Evolutionary conservation across 129 eudicot genomes (phyloP).

Genomic region (Calendula officinalis): DNA sequence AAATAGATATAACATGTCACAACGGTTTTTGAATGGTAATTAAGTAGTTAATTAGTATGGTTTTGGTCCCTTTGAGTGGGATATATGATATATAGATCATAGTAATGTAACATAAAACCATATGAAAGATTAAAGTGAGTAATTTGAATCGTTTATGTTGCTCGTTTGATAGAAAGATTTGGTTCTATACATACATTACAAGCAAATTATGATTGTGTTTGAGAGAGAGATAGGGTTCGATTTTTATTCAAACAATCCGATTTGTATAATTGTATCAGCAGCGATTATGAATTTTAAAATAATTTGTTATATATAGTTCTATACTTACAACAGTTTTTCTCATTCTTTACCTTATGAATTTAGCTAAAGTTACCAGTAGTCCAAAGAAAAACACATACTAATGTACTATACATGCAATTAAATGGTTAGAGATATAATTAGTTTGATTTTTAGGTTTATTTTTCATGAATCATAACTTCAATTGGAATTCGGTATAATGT

Average conservation of each 20-base stretch:
- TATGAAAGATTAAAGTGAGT: constrained; percentile 12
- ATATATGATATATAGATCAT: constrained; percentile 22
- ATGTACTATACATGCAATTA: neutral
- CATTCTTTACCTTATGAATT: no score
- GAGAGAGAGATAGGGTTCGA: constrained; percentile 1
- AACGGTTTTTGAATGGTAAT: constrained; percentile 24
- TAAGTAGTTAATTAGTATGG: constrained; percentile 25
- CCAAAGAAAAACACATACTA: no score
- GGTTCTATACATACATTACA: constrained; percentile 21
- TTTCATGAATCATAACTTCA: no score
- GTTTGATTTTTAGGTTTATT: no score
- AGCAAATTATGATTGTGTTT: constrained; percentile 12
- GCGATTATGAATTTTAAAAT: constrained; percentile 70
- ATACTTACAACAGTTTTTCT: no score
- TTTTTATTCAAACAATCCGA: constrained; percentile 13
- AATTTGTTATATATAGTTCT: no score
- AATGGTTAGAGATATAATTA: no score
- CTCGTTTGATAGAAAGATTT: constrained; percentile 13
- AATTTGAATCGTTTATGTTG: constrained; percentile 17
- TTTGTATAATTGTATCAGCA: constrained; percentile 30
- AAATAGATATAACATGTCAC: constrained; percentile 57
- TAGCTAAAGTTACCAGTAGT: no score
- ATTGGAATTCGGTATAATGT: no score
- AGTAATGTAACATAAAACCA: constrained; percentile 31
- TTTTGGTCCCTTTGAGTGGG: constrained; percentile 22